Base-by-base conservation (phyloP, 2,329 filamentous ascomycete species). In the Cercospora sp. region DNA sequence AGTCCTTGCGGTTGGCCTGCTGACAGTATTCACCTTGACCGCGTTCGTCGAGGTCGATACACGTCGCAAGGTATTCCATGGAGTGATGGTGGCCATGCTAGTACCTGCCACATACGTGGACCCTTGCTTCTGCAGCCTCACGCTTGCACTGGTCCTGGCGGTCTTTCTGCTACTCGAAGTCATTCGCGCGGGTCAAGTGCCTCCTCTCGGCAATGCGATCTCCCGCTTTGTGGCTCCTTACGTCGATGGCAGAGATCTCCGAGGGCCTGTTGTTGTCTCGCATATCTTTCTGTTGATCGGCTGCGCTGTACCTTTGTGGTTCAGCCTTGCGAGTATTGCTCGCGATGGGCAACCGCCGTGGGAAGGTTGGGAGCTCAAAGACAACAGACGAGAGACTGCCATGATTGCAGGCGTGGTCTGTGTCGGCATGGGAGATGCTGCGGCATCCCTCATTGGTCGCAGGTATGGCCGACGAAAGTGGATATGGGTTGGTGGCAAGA, bases 61-160 rank as follows among this genome's bases (percentile, higher is more conserved):
- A 1, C 88, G 95, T 61, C 89, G 95, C 61, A 99, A 99, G 80
- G 92, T 98, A 26, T 99, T 99, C 79, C 95, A 99, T 79, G 96
- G 96, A 73, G 97, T 94, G 86, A 98, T 98, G 91, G 94, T 98
- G 7, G 89, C 89, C 66, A 97, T 99, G 92, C 90, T 99, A 66
- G 85, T 98, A 1, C 94, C 95, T 0, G 89, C 92, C 1, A 91
- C 90, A 2, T 97, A 89, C 77, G 82, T 98, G 71, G 95, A 99
- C 78, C 94, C 95, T 0, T 85, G 90, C 49, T 98, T 92, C 79
- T 89, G 90, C 61, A 88, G 91, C 1, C 83, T 99, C 12, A 92
- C 93, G 0, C 84, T 98, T n/a, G 85, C 86, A 0, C 82, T 97
- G 34, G 88, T 93, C 28, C 86, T 99, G 40, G 89, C 91, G 3